Evolutionary conservation across 2,329 filamentous ascomycete species (phyloP).

Genomic region (Clarireedia sp.): DNA sequence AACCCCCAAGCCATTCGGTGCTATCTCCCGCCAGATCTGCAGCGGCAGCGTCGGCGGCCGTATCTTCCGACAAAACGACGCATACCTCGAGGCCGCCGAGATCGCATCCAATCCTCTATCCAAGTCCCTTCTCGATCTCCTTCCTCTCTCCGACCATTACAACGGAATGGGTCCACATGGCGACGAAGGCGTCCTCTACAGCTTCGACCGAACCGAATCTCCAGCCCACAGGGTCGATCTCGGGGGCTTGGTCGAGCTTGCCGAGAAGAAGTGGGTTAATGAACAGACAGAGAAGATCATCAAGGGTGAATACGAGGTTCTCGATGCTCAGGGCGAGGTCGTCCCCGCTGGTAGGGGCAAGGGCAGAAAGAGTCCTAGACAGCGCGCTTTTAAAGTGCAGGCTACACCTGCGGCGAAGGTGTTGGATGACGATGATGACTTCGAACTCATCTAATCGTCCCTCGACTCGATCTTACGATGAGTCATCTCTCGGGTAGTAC

Average conservation of each 20-base stretch:
- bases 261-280: conserved; percentile 26
- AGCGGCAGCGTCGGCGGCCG: conserved; percentile 11
- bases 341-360: conserved; percentile 18
- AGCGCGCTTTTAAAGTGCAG: conserved; percentile 12
- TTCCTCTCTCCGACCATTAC: conserved; percentile 20
- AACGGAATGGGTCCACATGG: conserved; percentile 12
- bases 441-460: conserved; percentile 26
- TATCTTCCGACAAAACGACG: conserved; percentile 18
- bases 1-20: conserved; percentile 17
- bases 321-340: conserved; percentile 28
- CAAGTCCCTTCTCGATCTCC: conserved; percentile 26
- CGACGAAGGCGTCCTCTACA: conserved; percentile 24
- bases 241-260: conserved; percentile 26
- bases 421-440: conserved; percentile 27
- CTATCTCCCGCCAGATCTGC: conserved; percentile 14
- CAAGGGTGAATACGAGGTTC: conserved; percentile 28
- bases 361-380: conserved; percentile 26
- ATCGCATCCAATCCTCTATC: conserved; percentile 18
- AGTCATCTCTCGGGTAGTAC: not conserved
- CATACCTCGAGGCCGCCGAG: conserved; percentile 20
- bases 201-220: conserved; percentile 25
- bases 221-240: conserved; percentile 23
- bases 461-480: not conserved
- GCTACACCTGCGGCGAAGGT: not conserved
- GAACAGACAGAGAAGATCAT: conserved; percentile 29